Evolutionary conservation across 352 stramenopile species (phyloP).

Genomic region (Pythium volutum): DNA sequence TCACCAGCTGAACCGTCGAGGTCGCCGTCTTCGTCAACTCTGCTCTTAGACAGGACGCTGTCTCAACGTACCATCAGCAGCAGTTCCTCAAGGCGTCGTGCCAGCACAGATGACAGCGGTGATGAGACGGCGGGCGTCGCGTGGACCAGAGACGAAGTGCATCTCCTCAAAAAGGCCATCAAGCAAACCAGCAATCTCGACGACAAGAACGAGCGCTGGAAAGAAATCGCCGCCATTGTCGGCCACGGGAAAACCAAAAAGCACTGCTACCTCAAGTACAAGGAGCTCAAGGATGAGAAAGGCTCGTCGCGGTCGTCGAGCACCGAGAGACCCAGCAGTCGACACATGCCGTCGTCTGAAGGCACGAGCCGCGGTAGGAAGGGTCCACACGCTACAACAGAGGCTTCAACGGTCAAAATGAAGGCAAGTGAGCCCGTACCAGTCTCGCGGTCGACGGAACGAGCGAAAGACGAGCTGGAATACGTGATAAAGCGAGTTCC

Average conservation of each 20-base stretch:
- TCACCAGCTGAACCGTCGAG: background rate
- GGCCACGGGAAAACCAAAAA: conserved; percentile 70
- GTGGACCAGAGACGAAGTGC: conserved; percentile 62
- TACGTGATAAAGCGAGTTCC: conserved; percentile 1
- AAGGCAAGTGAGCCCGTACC: background rate
- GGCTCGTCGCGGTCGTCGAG: conserved; percentile 17
- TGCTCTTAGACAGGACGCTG: conserved; percentile 1
- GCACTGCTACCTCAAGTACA: conserved; percentile 85
- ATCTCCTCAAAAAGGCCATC: conserved; percentile 62
- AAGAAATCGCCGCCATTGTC: conserved; percentile 55
- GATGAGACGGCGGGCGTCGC: conserved; percentile 24
- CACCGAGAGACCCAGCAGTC: conserved; percentile 6
- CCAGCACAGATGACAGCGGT: conserved; percentile 13
- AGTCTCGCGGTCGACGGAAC: background rate
- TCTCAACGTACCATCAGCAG: conserved; percentile 1
- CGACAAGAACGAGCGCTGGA: conserved; percentile 77
- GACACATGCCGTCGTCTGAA: conserved; percentile 24
- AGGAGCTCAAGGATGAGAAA: conserved; percentile 71
- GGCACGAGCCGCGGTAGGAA: conserved; percentile 1
- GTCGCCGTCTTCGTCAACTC: background rate
- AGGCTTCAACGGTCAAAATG: background rate
- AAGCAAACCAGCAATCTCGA: conserved; percentile 57
- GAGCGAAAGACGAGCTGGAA: background rate
- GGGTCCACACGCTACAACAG: background rate
- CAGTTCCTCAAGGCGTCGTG: conserved; percentile 10